phyloP scores from a whole-genome alignment of 306 rosid species.

The Gillenia trifoliata region DNA sequence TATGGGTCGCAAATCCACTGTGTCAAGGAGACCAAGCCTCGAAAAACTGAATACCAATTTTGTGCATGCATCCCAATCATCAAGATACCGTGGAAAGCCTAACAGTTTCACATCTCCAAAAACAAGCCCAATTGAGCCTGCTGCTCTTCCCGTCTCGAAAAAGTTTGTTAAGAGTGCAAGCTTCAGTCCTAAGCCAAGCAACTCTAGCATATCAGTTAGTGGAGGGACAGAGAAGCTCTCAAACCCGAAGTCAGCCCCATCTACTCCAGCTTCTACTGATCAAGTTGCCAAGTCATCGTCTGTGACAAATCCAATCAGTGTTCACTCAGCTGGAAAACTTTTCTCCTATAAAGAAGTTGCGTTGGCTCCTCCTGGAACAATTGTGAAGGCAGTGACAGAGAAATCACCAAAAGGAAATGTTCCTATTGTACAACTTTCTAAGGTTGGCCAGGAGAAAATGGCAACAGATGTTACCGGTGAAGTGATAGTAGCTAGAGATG shows the following conservation, averaged over 20 bases:
- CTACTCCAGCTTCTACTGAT: slow-evolving; percentile 53
- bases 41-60: slow-evolving; percentile 82
- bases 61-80: slow-evolving; percentile 58
- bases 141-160: slow-evolving; percentile 44
- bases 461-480: slow-evolving; percentile 35
- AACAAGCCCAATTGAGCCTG: slow-evolving; percentile 51
- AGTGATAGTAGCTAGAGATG: slow-evolving; percentile 27
- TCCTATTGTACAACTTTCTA: slow-evolving; percentile 36
- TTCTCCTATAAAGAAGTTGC: slow-evolving; percentile 99
- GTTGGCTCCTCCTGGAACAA: slow-evolving; percentile 93
- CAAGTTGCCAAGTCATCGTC: slow-evolving; percentile 52
- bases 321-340: slow-evolving; percentile 73
- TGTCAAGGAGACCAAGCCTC: slow-evolving; percentile 83
- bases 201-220: slow-evolving; percentile 26
- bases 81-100: slow-evolving; percentile 65
- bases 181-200: slow-evolving; percentile 68
- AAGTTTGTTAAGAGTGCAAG: slow-evolving; percentile 68
- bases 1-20: slow-evolving; percentile 65
- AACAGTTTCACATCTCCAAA: slow-evolving; percentile 50
- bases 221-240: slow-evolving; percentile 44
- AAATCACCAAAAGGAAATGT: slow-evolving; percentile 53
- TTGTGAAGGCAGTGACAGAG: slow-evolving; percentile 86
- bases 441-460: slow-evolving; percentile 29
- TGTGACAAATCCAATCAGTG: slow-evolving; percentile 37
- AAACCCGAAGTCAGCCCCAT: slow-evolving; percentile 71